A percentile compares a stretch with the other conserved stretches of the same genome.
These are phyloP conservation scores for Pseudozyma sp. DNA, from an alignment of 1,284 basidiomycete species.

Conservation along the genomic window DNA sequence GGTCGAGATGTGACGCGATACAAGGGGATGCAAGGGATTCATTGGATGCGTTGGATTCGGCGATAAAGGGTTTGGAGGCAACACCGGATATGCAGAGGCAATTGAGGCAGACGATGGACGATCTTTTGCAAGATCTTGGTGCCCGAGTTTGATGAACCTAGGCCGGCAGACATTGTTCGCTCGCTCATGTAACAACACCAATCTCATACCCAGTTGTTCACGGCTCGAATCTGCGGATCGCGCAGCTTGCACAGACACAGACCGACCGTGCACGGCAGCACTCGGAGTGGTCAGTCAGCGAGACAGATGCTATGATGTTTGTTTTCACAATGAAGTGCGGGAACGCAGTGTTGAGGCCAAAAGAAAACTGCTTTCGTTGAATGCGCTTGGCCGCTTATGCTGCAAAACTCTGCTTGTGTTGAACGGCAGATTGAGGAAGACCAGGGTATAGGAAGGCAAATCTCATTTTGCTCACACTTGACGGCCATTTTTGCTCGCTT, in stretches of 20 bases:
- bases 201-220: too few species aligned
- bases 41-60: constrained; percentile 37
- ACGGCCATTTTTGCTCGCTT: constrained; percentile 25
- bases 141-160: constrained; percentile 48
- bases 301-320: too few species aligned
- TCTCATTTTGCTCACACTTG: constrained; percentile 19
- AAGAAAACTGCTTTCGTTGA: neutral
- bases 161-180: too few species aligned
- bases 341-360: too few species aligned
- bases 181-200: too few species aligned
- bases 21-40: constrained; percentile 26
- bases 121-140: constrained; percentile 46
- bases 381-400: neutral
- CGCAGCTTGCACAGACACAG: too few species aligned
- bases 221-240: too few species aligned
- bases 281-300: too few species aligned
- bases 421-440: constrained; percentile 14
- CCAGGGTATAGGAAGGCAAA: constrained; percentile 24
- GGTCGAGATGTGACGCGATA: constrained; percentile 15
- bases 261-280: too few species aligned
- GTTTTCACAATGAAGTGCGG: too few species aligned
- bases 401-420: constrained; percentile 18
- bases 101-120: constrained; percentile 50
- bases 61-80: constrained; percentile 46
- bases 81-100: constrained; percentile 47